Percentiles rank a stretch among this genome's conserved stretches.
These are phyloP conservation scores for Fraxinus quadrangulata DNA, from an alignment of 257 asterid species.

Conservation along the genomic window DNA sequence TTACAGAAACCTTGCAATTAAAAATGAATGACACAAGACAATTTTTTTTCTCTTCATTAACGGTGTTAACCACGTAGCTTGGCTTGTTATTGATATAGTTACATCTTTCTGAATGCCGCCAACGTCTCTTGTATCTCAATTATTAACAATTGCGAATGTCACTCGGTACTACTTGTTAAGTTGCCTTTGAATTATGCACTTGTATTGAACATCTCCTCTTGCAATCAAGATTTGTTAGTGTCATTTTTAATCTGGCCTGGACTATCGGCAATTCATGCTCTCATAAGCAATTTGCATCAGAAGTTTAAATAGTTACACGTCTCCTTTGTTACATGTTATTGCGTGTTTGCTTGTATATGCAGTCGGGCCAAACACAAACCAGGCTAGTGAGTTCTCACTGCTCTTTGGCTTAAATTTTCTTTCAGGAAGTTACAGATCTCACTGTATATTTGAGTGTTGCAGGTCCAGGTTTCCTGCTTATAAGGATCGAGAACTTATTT, in stretches of 20 bases:
- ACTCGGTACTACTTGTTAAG: neutral
- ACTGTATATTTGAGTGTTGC: slow-evolving; percentile 70
- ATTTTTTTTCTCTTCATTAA: neutral
- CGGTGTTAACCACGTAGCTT: neutral
- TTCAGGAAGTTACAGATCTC: slow-evolving; percentile 35
- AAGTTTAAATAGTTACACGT: neutral
- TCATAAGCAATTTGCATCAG: neutral
- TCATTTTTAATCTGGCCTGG: neutral
- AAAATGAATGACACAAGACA: neutral
- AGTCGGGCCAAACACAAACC: slow-evolving; percentile 59
- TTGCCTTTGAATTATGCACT: neutral
- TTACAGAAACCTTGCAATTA: neutral
- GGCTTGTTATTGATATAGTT: neutral
- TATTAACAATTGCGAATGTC: neutral
- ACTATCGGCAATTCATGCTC: neutral
- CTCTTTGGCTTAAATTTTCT: slow-evolving; percentile 2
- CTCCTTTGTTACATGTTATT: slow-evolving; percentile 19
- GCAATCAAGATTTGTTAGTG: neutral
- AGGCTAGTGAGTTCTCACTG: slow-evolving; percentile 56
- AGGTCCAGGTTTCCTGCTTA: slow-evolving; percentile 88
- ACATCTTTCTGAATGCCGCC: neutral
- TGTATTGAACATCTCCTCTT: neutral
- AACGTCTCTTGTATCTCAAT: neutral
- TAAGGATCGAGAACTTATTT: slow-evolving; percentile 34
- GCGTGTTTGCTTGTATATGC: slow-evolving; percentile 49